These are phyloP conservation scores for Crotalaria pallida DNA, from an alignment of 306 rosid species.

Conservation along the genomic window DNA sequence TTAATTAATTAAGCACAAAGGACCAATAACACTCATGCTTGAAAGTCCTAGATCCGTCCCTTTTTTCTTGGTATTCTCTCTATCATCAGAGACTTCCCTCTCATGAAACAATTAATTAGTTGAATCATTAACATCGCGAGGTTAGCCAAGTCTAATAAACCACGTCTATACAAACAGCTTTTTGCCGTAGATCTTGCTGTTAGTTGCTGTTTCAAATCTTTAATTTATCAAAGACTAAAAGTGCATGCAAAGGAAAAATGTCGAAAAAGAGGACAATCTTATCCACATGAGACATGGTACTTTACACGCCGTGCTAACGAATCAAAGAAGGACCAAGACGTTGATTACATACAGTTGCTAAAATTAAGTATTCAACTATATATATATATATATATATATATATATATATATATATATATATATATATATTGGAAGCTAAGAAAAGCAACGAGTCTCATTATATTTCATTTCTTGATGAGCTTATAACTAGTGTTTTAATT, in stretches of 20 bases:
- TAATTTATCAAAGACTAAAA: conserved; percentile 15
- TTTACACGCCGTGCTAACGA: conserved; percentile 52
- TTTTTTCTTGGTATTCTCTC: no score
- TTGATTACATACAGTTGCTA: neutral
- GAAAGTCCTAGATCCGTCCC: no score
- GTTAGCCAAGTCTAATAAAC: neutral
- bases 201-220: conserved; percentile 38
- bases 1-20: no score
- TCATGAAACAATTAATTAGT: neutral
- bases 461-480: conserved; percentile 8
- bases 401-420: no score
- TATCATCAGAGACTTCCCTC: no score
- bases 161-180: conserved; percentile 12
- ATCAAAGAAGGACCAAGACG: conserved; percentile 13
- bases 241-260: conserved; percentile 3
- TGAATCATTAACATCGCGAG: neutral
- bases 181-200: conserved; percentile 12
- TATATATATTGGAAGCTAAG: neutral
- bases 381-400: no score
- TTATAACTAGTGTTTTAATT: neutral
- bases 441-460: neutral
- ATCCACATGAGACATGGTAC: conserved; percentile 45
- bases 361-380: neutral
- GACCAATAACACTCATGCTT: no score
- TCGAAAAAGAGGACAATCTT: conserved; percentile 29